Conservation (phyloP, 2,329 filamentous ascomycete species). For the Chaetothyriales sp. region DNA sequence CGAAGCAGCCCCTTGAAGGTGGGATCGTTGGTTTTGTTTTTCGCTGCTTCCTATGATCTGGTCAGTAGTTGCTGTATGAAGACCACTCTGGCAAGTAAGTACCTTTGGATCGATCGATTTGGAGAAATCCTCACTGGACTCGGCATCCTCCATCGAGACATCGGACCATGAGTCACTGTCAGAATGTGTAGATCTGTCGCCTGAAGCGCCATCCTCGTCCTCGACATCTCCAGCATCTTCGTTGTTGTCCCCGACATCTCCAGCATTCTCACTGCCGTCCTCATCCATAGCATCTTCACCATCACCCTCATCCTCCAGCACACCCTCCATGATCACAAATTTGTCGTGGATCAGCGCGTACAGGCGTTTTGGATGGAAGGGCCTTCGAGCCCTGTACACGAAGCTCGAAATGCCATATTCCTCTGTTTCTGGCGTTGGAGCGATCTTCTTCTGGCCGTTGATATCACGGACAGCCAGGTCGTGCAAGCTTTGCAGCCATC, state of each 20-base stretch:
- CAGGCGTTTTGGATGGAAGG: constrained; percentile 31
- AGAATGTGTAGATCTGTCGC: neutral
- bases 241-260: neutral
- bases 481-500: constrained; percentile 58
- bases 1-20: constrained; percentile 28
- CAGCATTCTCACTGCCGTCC: constrained; percentile 7
- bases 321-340: constrained; percentile 31
- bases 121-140: constrained; percentile 7
- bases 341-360: constrained; percentile 32
- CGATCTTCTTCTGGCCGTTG: constrained; percentile 40
- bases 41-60: constrained; percentile 1
- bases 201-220: neutral
- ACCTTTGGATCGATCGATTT: constrained; percentile 10
- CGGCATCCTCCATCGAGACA: constrained; percentile 1
- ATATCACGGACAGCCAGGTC: constrained; percentile 52
- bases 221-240: neutral
- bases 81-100: neutral
- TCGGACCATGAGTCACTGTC: constrained; percentile 2
- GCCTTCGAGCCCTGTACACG: constrained; percentile 49
- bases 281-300: constrained; percentile 21
- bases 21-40: constrained; percentile 27
- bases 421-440: constrained; percentile 56
- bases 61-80: neutral
- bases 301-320: constrained; percentile 20
- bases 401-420: constrained; percentile 62